Conservation (phyloP, 495 filamentous ascomycete genomes). For the Cenococcum geophilum region DNA sequence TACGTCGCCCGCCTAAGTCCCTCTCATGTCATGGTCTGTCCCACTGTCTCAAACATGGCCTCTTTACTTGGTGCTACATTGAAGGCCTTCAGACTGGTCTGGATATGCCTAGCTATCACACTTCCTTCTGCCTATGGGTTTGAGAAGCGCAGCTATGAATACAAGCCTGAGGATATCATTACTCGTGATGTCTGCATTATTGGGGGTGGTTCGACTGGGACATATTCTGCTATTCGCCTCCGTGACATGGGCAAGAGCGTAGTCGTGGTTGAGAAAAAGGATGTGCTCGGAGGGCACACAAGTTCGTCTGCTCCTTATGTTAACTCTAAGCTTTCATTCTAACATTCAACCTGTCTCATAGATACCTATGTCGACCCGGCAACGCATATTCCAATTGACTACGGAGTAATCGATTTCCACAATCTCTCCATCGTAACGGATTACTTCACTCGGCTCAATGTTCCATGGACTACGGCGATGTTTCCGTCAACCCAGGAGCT, state of each 20-base stretch:
- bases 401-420: constrained; percentile 42
- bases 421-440: constrained; percentile 37
- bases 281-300: constrained; percentile 42
- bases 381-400: constrained; percentile 41
- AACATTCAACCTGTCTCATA: constrained; percentile 6
- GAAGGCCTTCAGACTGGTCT: background rate
- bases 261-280: constrained; percentile 42
- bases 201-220: constrained; percentile 47
- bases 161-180: constrained; percentile 11
- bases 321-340: background rate
- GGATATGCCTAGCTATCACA: background rate
- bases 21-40: background rate
- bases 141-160: background rate
- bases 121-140: background rate
- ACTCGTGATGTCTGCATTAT: constrained; percentile 43
- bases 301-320: constrained; percentile 35
- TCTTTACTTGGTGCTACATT: background rate
- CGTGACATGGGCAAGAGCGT: constrained; percentile 41
- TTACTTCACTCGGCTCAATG: constrained; percentile 40
- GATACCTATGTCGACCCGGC: constrained; percentile 44
- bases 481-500: background rate
- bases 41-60: background rate
- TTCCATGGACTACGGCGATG: constrained; percentile 18
- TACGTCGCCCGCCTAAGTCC: too few species aligned
- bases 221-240: constrained; percentile 45